Base-by-base conservation (phyloP, 2,329 filamentous ascomycete species). In the Amylocarpus encephaloides region DNA sequence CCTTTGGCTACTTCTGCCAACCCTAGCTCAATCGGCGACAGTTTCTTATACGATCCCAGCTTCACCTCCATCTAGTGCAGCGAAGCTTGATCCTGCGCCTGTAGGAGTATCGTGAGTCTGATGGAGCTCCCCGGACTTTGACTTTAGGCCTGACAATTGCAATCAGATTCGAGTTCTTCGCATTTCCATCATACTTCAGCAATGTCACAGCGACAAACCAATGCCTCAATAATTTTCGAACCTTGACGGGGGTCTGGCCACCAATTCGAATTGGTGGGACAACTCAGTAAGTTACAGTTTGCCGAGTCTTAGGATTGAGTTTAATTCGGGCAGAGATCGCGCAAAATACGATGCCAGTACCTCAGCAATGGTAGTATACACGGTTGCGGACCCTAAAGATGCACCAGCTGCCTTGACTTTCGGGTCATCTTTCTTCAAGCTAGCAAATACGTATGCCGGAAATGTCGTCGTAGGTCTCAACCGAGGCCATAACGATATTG, bases 221-320 rank as follows among this genome's bases (percentile, higher is more conserved):
- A 55, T 80, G 78, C 52, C 65, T 80, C 5, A 61, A 71, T 19
- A 79, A 79, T 57, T 70, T 77, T 57, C 71, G 72, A 52, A 66
- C 70, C 11, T 51, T 79, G 43, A 74, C 71, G 0, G 77, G 76
- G 1, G 67, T 65, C 10, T 77, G 72, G 72, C 76, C 77, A 6
- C 76, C 76, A 0, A 70, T 80, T 41, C 68, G 77, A 45, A 78
- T 80, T 48, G 78, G 78, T n/a, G 77, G 77, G 2, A 80, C 77
- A 0, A 80, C 77, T 0, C 76, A 79, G 67, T 71, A 52, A 48
- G 65, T n/a, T 6, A 13, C 9, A 29, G n/a, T 30, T 26, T 26
- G 12, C 10, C 29, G 12, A 12, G 22, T 10, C 5, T n/a, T 29
- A 16, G 22, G 7, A 32, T 32, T n/a, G 22, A 16, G 19, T 18